phyloP scores from a whole-genome alignment of 2,329 filamentous ascomycete genomes.

The Fusarium longipes region DNA sequence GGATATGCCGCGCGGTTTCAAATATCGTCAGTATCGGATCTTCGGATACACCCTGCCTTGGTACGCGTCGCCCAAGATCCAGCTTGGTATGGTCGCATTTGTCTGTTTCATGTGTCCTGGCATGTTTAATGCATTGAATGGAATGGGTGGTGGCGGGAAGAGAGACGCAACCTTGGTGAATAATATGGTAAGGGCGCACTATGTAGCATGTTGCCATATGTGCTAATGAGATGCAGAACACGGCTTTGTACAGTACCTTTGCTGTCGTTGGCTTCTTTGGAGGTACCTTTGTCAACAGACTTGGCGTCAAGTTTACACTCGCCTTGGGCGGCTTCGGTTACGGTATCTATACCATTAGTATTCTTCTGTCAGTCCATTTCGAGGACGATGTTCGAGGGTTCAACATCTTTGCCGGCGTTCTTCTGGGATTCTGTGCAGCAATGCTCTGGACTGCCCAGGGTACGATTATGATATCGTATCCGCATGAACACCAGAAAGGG shows the following conservation, averaged over 20 bases:
- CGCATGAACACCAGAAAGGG: slow-evolving; percentile 82
- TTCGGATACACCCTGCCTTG: slow-evolving; percentile 53
- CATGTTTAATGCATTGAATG: slow-evolving; percentile 76
- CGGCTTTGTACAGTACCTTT: slow-evolving; percentile 77
- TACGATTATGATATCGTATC: slow-evolving; percentile 90
- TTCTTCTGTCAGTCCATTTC: slow-evolving; percentile 75
- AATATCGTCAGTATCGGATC: slow-evolving; percentile 33
- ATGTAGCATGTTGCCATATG: fast-evolving
- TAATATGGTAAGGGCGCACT: slow-evolving; percentile 40
- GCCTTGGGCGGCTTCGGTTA: slow-evolving; percentile 80
- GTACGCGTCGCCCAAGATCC: slow-evolving; percentile 78
- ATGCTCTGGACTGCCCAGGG: slow-evolving; percentile 86
- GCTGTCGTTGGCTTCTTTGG: slow-evolving; percentile 74
- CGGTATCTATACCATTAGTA: slow-evolving; percentile 73
- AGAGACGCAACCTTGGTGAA: slow-evolving; percentile 59
- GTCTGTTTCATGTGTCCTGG: slow-evolving; percentile 72
- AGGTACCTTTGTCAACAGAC: slow-evolving; percentile 79
- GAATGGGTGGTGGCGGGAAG: slow-evolving; percentile 69
- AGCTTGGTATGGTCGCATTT: slow-evolving; percentile 73
- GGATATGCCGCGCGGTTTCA: slow-evolving; percentile 32
- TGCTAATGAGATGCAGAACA: slow-evolving; percentile 43
- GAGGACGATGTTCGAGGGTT: slow-evolving; percentile 46
- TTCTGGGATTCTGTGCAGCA: slow-evolving; percentile 81
- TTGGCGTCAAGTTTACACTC: slow-evolving; percentile 75
- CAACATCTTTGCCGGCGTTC: slow-evolving; percentile 75